Evolutionary conservation across 768 basidiomycete species (phyloP).

Genomic region (Baorangia bicolor): DNA sequence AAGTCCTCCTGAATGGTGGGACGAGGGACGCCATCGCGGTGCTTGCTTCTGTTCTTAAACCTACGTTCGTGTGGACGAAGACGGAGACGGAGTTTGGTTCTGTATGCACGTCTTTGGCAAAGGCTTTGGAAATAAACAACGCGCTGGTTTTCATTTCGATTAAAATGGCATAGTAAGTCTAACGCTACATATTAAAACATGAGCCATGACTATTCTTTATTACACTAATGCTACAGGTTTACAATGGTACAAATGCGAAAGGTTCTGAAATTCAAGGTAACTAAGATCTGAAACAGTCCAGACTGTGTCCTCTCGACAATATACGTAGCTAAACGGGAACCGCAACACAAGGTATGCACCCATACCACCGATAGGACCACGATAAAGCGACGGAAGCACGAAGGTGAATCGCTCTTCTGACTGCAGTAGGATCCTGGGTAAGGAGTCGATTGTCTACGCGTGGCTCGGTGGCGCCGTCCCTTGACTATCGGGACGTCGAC

Average conservation of each 20-base stretch:
- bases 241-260: constrained; percentile 1
- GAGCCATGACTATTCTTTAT: too few relatives aligned
- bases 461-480: not conserved
- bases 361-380: not conserved
- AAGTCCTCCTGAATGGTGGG: constrained; percentile 30
- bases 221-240: not conserved
- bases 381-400: not conserved
- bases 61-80: constrained; percentile 2
- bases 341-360: not conserved
- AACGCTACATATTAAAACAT: not conserved
- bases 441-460: not conserved
- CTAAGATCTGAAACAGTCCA: not conserved
- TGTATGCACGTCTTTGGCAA: constrained; percentile 26
- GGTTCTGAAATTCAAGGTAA: not conserved
- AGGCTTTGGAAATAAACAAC: constrained; percentile 25
- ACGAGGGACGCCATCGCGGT: constrained; percentile 29
- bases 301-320: not conserved
- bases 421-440: not conserved
- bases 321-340: not conserved
- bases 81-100: constrained; percentile 20
- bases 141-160: not conserved
- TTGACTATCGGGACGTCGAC: not conserved
- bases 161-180: not conserved
- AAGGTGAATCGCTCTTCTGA: not conserved
- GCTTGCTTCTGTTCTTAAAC: not conserved